Evolutionary conservation across 177 flowering plant genomes (phyloP), one percentile per base, ranked within the genome.

Genomic region (Vitis hybrid): DNA sequence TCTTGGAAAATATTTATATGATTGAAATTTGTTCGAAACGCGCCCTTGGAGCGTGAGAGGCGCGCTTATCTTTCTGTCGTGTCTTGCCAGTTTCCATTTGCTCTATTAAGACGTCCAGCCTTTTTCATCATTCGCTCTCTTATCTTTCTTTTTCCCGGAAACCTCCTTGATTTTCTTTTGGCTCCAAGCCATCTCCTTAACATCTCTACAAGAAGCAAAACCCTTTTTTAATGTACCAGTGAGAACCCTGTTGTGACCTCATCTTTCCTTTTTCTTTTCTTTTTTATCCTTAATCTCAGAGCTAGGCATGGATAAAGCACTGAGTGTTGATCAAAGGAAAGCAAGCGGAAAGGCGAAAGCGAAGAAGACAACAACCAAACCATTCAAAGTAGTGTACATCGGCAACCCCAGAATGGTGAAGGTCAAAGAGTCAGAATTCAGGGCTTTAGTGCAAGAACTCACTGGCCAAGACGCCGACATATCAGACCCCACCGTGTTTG

Each of bases 351-450:
- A 49, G 8, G 33, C 67, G 16, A 74, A 72, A 39, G 16, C 26
- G 55, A 74, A 74, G 69, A 77, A 72, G 6, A 5, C 45, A 5
- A 45, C 70, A 16, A 72, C 79, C 4, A 29, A 39, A 39, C 8
- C 45, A 7, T 5, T 83, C 49, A 83, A 77, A 59, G 86, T 83
- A 1, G 86, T 83, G 16, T 83, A 83, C 79, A 83, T 83, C 56
- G 75, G 81, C 26, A 80, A 73, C 70, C 83, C 83, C 55, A 77
- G 75, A 70, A 74, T 75, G 72, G 71, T 83, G 51, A 75, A 79
- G 48, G 64, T 76, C 45, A 70, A 75, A 15, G 82, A 82, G 29
- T 70, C 84, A 9, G 51, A 71, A 26, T 83, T 83, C 76, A 70
- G 81, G 62, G 79, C 84, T 62, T 31, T 79, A 49, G 86, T 83